Evolutionary conservation across 805 yeast genomes (phyloP).

Genomic region (Nakazawaea ambrosiae): DNA sequence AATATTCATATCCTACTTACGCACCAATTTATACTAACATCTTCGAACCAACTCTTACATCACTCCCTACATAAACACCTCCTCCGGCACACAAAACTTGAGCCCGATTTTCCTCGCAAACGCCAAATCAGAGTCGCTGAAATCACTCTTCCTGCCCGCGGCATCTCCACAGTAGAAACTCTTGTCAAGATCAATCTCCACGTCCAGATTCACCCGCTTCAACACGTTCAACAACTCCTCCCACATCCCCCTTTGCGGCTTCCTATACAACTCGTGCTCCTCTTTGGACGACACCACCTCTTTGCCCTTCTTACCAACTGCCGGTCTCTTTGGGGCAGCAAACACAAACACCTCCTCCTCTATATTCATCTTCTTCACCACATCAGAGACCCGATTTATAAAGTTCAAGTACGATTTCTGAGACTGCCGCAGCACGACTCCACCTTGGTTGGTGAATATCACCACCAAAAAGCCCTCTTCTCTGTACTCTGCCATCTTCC

Average conservation of each 20-base stretch:
- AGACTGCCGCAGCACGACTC: conserved; percentile 36
- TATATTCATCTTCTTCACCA: conserved; percentile 27
- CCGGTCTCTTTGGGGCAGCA: conserved; percentile 57
- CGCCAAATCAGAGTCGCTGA: conserved; percentile 66
- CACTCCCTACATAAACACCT: conserved; percentile 37
- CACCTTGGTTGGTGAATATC: conserved; percentile 85
- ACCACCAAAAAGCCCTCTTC: conserved; percentile 34
- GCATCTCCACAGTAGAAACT: conserved; percentile 92
- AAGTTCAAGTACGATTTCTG: conserved; percentile 32
- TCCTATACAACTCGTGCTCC: conserved; percentile 42
- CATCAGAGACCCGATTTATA: conserved; percentile 29
- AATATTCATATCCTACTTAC: too few relatives aligned
- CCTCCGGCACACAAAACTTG: conserved; percentile 66
- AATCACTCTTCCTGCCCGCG: conserved; percentile 77
- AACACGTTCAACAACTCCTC: conserved; percentile 38
- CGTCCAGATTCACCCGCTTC: conserved; percentile 11
- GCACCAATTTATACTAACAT: too few relatives aligned
- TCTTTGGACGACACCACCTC: conserved; percentile 21
- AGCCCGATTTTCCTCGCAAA: conserved; percentile 61
- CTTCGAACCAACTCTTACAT: too few relatives aligned
- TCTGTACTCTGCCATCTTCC: conserved; percentile 19
- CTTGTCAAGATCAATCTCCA: conserved; percentile 29
- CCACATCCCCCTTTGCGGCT: conserved; percentile 82
- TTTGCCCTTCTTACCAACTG: conserved; percentile 17
- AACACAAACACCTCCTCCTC: conserved; percentile 45